Conservation (phyloP, 768 basidiomycete species). For the Russula compacta region DNA sequence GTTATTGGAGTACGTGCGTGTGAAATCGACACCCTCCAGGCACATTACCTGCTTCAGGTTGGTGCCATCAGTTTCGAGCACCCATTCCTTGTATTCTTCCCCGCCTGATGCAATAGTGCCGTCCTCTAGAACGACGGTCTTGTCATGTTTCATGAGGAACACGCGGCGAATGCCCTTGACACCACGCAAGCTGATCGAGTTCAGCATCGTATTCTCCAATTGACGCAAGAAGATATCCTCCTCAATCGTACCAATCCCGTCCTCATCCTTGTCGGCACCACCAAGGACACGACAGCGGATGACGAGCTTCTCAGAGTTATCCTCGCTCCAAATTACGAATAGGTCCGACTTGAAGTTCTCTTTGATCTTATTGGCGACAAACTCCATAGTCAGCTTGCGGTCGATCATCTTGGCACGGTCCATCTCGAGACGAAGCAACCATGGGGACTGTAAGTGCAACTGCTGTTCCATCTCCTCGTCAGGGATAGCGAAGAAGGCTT, state of each 20-base stretch:
- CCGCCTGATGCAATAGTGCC: slow-evolving; percentile 43
- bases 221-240: slow-evolving; percentile 96
- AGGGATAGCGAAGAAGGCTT: slow-evolving; percentile 98
- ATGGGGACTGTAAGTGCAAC: slow-evolving; percentile 86
- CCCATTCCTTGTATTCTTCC: slow-evolving; percentile 79
- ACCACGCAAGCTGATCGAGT: slow-evolving; percentile 89
- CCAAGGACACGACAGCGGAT: slow-evolving; percentile 93
- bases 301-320: slow-evolving; percentile 94
- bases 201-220: slow-evolving; percentile 93
- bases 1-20: slow-evolving; percentile 92
- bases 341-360: slow-evolving; percentile 93
- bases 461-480: slow-evolving; percentile 93
- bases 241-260: slow-evolving; percentile 62
- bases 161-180: slow-evolving; percentile 86
- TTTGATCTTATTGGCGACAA: slow-evolving; percentile 87
- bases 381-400: slow-evolving; percentile 90
- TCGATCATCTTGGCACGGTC: slow-evolving; percentile 98
- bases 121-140: slow-evolving; percentile 51
- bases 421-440: slow-evolving; percentile 93
- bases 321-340: slow-evolving; percentile 98
- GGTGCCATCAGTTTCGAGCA: slow-evolving; percentile 93
- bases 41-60: slow-evolving; percentile 94
- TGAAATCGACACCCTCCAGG: slow-evolving; percentile 90
- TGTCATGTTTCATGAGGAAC: slow-evolving; percentile 87
- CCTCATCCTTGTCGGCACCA: slow-evolving; percentile 78